These are phyloP conservation scores for Lenzites betulinus DNA, from an alignment of 768 basidiomycete species.

Conservation along the genomic window DNA sequence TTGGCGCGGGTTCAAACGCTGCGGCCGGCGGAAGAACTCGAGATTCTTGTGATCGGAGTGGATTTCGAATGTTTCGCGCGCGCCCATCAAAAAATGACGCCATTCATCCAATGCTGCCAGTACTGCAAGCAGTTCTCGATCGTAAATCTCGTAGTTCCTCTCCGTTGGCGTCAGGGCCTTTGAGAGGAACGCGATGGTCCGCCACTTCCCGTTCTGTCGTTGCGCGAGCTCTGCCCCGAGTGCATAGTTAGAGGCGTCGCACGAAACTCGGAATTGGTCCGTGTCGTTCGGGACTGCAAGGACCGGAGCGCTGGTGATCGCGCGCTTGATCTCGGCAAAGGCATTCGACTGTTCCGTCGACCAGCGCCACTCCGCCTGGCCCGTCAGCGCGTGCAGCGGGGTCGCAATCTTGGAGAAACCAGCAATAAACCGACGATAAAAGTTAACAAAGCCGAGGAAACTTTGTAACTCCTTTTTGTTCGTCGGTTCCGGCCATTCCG, in stretches of 20 bases:
- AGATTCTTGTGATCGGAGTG: constrained; percentile 36
- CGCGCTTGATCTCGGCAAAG: constrained; percentile 4
- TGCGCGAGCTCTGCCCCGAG: constrained; percentile 26
- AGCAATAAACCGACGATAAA: constrained; percentile 32
- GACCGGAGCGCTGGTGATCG: background rate
- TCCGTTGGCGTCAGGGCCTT: constrained; percentile 1
- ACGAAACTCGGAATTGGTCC: constrained; percentile 13
- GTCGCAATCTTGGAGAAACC: constrained; percentile 28
- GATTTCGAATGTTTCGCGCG: constrained; percentile 21
- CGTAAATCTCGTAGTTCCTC: constrained; percentile 31
- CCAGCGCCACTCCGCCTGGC: constrained; percentile 3
- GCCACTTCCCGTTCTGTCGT: constrained; percentile 14
- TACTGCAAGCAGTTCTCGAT: constrained; percentile 42
- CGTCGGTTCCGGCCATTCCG: constrained; percentile 28
- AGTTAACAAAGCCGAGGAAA: constrained; percentile 33
- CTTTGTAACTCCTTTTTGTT: constrained; percentile 20
- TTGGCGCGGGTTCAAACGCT: constrained; percentile 34
- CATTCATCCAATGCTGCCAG: constrained; percentile 31
- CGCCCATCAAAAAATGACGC: constrained; percentile 29
- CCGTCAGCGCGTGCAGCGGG: constrained; percentile 17
- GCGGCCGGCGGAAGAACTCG: constrained; percentile 28
- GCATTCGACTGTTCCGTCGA: background rate
- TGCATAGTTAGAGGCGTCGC: constrained; percentile 23
- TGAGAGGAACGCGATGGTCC: constrained; percentile 18
- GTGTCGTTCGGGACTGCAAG: constrained; percentile 3